A percentile compares a stretch with the other conserved stretches of the same genome.
phyloP scores from a whole-genome alignment of 768 basidiomycete genomes.

The Pleurotus pulmonarius region DNA sequence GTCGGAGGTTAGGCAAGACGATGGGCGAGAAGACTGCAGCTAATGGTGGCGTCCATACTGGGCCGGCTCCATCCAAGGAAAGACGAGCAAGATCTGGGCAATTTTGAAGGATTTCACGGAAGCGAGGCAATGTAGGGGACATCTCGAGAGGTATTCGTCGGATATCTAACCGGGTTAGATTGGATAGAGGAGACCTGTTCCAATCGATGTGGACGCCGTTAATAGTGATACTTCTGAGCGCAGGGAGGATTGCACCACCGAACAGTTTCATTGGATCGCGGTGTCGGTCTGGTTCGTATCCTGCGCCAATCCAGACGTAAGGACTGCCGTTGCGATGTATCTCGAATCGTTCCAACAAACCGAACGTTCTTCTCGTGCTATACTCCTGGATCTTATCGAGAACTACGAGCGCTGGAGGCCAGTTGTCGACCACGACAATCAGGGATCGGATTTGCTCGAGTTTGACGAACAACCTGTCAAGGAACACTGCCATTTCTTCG shows the following conservation, averaged over 20 bases:
- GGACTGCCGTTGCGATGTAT: slow-evolving; percentile 54
- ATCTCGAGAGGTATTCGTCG: slow-evolving; percentile 54
- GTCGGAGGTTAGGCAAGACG: slow-evolving; percentile 43
- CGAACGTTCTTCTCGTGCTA: slow-evolving; percentile 27
- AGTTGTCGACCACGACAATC: slow-evolving; percentile 51
- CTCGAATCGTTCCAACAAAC: slow-evolving; percentile 59
- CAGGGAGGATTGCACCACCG: slow-evolving; percentile 41
- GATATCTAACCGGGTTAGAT: slow-evolving; percentile 64
- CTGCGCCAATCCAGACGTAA: slow-evolving; percentile 40
- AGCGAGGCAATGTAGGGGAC: slow-evolving; percentile 45
- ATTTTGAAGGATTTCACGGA: slow-evolving; percentile 46
- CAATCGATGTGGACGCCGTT: slow-evolving; percentile 65
- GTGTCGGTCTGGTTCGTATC: slow-evolving; percentile 31
- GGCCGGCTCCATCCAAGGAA: slow-evolving; percentile 61
- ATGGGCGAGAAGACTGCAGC: slow-evolving; percentile 30
- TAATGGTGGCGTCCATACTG: slow-evolving; percentile 28
- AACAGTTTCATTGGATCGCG: slow-evolving; percentile 39
- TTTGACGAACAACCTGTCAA: slow-evolving; percentile 48
- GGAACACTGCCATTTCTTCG: slow-evolving; percentile 40
- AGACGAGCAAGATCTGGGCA: slow-evolving; percentile 53
- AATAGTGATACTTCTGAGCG: slow-evolving; percentile 48
- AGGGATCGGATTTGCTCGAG: slow-evolving; percentile 57
- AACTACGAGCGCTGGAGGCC: slow-evolving; percentile 49
- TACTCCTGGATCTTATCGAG: slow-evolving; percentile 44
- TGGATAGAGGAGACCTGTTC: slow-evolving; percentile 38